Evolutionary conservation across 108 stramenopile species (phyloP), one percentile per base, ranked within the genome.

Genomic region (Seminavis robusta): DNA sequence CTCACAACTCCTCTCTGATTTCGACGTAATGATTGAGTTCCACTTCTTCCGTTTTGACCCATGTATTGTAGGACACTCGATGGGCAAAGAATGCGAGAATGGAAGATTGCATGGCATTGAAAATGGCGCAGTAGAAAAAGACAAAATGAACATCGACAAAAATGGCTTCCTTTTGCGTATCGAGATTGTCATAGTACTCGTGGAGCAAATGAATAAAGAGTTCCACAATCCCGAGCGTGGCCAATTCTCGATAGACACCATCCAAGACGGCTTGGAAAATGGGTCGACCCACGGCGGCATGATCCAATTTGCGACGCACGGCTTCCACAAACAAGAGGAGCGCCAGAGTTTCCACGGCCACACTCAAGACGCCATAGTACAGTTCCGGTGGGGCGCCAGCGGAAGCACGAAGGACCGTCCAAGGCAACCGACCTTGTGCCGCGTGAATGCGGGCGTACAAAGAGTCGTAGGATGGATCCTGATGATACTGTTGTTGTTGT

Each of bases 71-170:
- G 0, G 85, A 79, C 30, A 69, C 55, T n/a, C 77, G 76, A 8
- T 48, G 40, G 4, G 81, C 65, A 23, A 77, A 32, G 15, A 84
- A 55, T 15, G 87, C 74, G 33, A 86, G 56, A 15, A 94, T 40
- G 23, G 62, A 47, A 33, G 71, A 65, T 59, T 88, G 84, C 20
- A 94, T 68, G 23, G 90, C 90, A 71, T 94, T 91, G 62, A 94
- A 78, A 20, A 94, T 51, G 7, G 93, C 89, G 23, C 85, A 87
- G 47, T 78, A 87, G 57, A 94, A 94, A 8, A 94, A 70, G 54
- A 79, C 71, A 67, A 94, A 90, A 55, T 94, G 93, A 41, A 90
- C 86, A 43, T 91, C 79, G n/a, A 82, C 79, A 69, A 94, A 94
- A 27, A 83, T 63, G 29, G 55, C 56, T 57, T 93, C 81, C 59